These are phyloP conservation scores for Dorcoceras hygrometricum DNA, from an alignment of 257 asterid species.

Conservation along the genomic window DNA sequence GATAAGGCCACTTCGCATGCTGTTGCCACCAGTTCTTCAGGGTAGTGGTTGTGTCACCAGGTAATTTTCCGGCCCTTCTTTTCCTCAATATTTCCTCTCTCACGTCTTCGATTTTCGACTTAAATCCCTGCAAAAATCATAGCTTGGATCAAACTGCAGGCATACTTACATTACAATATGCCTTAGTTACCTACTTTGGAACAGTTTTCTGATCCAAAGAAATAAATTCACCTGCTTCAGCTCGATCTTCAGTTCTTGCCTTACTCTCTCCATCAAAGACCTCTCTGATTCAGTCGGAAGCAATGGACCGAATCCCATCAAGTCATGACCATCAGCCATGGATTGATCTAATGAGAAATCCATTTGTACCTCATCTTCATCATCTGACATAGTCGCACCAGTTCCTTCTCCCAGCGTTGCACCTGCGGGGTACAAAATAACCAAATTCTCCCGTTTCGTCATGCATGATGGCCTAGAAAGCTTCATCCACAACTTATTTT, in stretches of 20 bases:
- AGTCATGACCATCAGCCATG: slow-evolving; percentile 59
- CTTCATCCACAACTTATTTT: background rate
- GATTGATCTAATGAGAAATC: slow-evolving; percentile 80
- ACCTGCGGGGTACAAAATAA: slow-evolving; percentile 40
- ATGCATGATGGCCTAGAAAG: background rate
- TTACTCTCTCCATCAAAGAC: slow-evolving; percentile 90
- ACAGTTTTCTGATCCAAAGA: background rate
- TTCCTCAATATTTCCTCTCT: slow-evolving; percentile 91
- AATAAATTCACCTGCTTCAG: slow-evolving; percentile 69
- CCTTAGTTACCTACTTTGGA: background rate
- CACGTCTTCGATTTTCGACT: slow-evolving; percentile 89
- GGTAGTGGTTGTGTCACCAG: slow-evolving; percentile 88
- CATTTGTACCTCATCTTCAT: slow-evolving; percentile 76
- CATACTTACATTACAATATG: background rate
- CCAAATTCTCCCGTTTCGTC: background rate
- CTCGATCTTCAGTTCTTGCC: slow-evolving; percentile 88
- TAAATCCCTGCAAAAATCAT: slow-evolving; percentile 64
- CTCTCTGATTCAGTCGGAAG: slow-evolving; percentile 97
- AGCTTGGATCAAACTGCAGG: background rate
- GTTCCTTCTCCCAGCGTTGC: slow-evolving; percentile 72
- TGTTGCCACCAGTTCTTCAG: slow-evolving; percentile 97
- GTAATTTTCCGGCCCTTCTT: slow-evolving; percentile 93
- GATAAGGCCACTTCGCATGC: slow-evolving; percentile 98
- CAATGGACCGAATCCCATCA: slow-evolving; percentile 89
- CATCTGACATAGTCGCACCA: slow-evolving; percentile 95